Percentiles rank a stretch among this genome's conserved stretches.
Conservation (phyloP, 768 basidiomycete genomes). For the Amanita phalloides region DNA sequence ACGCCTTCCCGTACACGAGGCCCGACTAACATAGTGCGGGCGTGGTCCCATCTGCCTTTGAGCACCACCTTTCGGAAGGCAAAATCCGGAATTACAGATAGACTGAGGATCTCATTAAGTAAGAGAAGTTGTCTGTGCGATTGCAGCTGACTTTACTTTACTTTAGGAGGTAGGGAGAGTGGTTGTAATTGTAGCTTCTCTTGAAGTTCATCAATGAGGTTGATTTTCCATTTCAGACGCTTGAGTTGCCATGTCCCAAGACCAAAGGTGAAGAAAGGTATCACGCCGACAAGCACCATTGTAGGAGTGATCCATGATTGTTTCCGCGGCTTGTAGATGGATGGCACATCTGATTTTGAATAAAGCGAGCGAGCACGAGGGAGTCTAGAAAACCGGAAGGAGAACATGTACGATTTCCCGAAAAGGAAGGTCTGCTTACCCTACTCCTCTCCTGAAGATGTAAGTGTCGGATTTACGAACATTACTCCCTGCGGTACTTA, state of each 20-base stretch:
- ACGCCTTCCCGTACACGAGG: conserved; percentile 86
- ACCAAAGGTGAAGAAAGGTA: conserved; percentile 84
- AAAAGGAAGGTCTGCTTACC: neutral
- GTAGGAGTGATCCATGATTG: conserved; percentile 59
- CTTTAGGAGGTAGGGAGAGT: conserved; percentile 65
- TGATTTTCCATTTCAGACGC: conserved; percentile 90
- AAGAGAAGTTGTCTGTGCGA: conserved; percentile 13
- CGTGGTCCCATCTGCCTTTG: conserved; percentile 70
- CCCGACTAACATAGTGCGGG: conserved; percentile 68
- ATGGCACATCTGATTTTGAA: conserved; percentile 20
- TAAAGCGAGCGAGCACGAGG: neutral
- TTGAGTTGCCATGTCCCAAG: conserved; percentile 93
- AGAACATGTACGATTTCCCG: neutral
- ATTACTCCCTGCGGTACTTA: neutral
- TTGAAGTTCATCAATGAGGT: conserved; percentile 87
- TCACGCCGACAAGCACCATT: conserved; percentile 67
- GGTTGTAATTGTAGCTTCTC: conserved; percentile 78
- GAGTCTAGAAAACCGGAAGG: neutral
- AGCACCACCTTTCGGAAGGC: conserved; percentile 77
- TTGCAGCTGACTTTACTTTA: conserved; percentile 83
- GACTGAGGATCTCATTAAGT: conserved; percentile 19
- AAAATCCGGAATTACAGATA: conserved; percentile 79
- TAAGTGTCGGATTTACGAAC: neutral
- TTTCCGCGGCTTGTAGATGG: conserved; percentile 45
- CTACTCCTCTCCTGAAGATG: neutral